phyloP scores from a whole-genome alignment of 208 protist species.

The Crithidia fasciculata region DNA sequence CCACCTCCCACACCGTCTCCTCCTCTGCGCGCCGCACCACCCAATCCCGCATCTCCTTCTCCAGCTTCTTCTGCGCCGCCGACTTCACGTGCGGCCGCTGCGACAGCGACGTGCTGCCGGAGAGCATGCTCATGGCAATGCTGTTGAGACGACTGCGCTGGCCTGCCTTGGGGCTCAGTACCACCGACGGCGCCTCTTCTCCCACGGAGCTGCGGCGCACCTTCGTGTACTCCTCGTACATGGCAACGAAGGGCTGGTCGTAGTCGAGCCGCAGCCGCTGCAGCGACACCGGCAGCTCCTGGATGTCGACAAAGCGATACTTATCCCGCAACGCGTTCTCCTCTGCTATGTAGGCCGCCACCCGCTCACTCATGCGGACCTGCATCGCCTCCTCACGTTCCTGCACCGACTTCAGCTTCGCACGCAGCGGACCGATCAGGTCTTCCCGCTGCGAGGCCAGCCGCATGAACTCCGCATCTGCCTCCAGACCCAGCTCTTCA shows the following conservation, averaged over 20 bases:
- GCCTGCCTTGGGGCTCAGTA: neutral
- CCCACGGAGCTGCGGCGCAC: conserved; percentile 22
- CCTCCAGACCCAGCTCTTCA: conserved; percentile 17
- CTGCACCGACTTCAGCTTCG: too few relatives aligned
- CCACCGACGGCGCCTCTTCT: conserved; percentile 17
- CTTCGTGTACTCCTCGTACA: conserved; percentile 36
- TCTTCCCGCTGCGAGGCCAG: conserved; percentile 22
- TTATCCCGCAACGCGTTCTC: too few relatives aligned
- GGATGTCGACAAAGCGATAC: too few relatives aligned
- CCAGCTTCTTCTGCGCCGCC: conserved; percentile 31
- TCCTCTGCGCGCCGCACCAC: conserved; percentile 46
- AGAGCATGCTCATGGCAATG: conserved; percentile 9
- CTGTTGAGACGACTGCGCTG: conserved; percentile 26
- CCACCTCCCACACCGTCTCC: conserved; percentile 22
- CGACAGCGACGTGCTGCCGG: conserved; percentile 6
- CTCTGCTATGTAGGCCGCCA: too few relatives aligned
- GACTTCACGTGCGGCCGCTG: conserved; percentile 25
- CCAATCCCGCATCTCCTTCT: conserved; percentile 55
- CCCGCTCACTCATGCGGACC: too few relatives aligned
- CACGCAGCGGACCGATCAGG: conserved; percentile 34
- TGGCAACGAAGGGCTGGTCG: conserved; percentile 32
- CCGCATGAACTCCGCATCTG: too few relatives aligned
- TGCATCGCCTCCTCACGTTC: too few relatives aligned
- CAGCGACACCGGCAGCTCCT: conserved; percentile 28
- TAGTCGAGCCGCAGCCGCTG: conserved; percentile 27